A percentile compares a stretch with the other conserved stretches of the same genome.
These are phyloP conservation scores for Phytophthora macrochlamydospora DNA, from an alignment of 352 stramenopile species.

Conservation along the genomic window DNA sequence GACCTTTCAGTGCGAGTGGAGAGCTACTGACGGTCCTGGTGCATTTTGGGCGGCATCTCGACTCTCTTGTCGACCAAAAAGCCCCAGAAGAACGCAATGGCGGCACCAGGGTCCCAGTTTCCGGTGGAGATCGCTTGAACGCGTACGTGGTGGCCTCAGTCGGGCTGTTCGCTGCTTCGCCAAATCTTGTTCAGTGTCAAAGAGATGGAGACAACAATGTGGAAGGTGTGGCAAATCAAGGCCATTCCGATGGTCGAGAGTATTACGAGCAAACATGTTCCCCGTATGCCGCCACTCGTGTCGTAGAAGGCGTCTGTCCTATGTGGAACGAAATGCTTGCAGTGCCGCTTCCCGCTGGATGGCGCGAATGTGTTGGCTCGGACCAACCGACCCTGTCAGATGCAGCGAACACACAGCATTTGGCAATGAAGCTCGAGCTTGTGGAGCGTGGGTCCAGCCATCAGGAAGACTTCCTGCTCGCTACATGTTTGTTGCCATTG, in stretches of 20 bases:
- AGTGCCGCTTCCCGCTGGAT: conserved; percentile 53
- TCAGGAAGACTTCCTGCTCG: conserved; percentile 66
- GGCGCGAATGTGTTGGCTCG: conserved; percentile 14
- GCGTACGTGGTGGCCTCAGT: conserved; percentile 47
- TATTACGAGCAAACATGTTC: conserved; percentile 58
- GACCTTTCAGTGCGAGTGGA: conserved; percentile 59
- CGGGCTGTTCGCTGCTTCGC: conserved; percentile 22
- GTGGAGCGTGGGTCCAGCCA: conserved; percentile 64
- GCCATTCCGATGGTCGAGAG: conserved; percentile 9
- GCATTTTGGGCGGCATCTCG: conserved; percentile 50
- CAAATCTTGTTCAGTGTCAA: conserved; percentile 13
- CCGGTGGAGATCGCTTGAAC: conserved; percentile 11
- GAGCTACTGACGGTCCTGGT: conserved; percentile 60
- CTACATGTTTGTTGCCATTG: conserved; percentile 35
- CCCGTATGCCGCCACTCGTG: conserved; percentile 69
- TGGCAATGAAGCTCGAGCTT: conserved; percentile 58
- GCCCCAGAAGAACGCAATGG: conserved; percentile 1
- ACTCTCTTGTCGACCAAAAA: conserved; percentile 17
- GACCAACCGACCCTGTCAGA: not conserved
- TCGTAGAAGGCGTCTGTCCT: conserved; percentile 46
- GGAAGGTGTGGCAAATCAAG: not conserved
- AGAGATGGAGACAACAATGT: conserved; percentile 1
- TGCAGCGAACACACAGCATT: not conserved
- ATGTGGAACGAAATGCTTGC: conserved; percentile 77
- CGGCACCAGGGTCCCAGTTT: not conserved